Percentiles rank a stretch among this genome's conserved stretches.
These are phyloP conservation scores for Sungouiella thailandica DNA, from an alignment of 805 yeast genomes.

Conservation along the genomic window DNA sequence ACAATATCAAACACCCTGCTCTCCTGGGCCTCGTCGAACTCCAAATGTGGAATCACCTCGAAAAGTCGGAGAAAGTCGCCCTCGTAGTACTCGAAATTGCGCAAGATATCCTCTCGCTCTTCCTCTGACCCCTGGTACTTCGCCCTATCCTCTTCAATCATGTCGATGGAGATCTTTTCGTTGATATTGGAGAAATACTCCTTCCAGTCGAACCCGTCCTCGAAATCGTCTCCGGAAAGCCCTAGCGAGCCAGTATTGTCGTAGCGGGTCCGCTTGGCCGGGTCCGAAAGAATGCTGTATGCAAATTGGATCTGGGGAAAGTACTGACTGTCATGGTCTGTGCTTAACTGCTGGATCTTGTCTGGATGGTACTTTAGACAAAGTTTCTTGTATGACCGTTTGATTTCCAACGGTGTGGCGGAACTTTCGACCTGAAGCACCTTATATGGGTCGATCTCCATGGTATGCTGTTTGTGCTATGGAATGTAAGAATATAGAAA, in stretches of 20 bases:
- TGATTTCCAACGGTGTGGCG: conserved; percentile 51
- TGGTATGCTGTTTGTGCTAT: no score
- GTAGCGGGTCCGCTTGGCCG: conserved; percentile 47
- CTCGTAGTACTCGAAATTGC: conserved; percentile 48
- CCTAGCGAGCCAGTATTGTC: conserved; percentile 67
- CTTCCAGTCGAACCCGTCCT: conserved; percentile 50
- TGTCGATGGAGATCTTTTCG: conserved; percentile 53
- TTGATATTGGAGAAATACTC: conserved; percentile 47
- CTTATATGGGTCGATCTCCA: conserved; percentile 58
- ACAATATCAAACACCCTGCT: conserved; percentile 53
- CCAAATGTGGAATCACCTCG: conserved; percentile 75
- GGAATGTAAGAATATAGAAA: no score
- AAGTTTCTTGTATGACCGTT: conserved; percentile 40
- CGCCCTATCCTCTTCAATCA: conserved; percentile 63
- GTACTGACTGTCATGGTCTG: conserved; percentile 15
- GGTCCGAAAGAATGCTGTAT: conserved; percentile 62
- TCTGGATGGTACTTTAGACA: conserved; percentile 24
- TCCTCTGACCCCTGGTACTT: conserved; percentile 60
- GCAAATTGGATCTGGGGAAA: conserved; percentile 76
- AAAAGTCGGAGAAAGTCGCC: conserved; percentile 71
- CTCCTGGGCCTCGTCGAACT: conserved; percentile 56
- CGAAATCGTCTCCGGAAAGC: conserved; percentile 29
- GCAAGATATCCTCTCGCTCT: conserved; percentile 58
- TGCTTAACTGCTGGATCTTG: conserved; percentile 21
- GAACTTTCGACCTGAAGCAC: conserved; percentile 38